Evolutionary conservation across 331 rosid genomes (phyloP), one percentile per base, ranked within the genome.

Genomic region (Prunus yedoensis): DNA sequence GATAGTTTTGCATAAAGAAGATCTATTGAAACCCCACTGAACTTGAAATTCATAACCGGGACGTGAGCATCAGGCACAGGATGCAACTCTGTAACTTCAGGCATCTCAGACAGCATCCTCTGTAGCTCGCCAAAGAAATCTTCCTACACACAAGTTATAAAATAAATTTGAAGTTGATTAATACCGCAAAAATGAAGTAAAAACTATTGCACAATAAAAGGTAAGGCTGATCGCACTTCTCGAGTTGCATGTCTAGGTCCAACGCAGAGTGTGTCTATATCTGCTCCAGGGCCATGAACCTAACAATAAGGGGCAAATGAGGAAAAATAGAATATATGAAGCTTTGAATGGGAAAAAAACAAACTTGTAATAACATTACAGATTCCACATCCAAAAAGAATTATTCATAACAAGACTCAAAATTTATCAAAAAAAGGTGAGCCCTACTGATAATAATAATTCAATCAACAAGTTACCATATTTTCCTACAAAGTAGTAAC

Each of bases 281-380:
- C 99, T 38, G 97, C 97, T 64, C 99, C 97, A 56, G 99, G 99
- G 76, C 97, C 96, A 84, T 95, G 97, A 74, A 95, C 99, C 99
- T 95, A 72, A 70, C 76, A 81, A 65, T 79, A 76, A 25, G 60
- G 20, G 71, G 53, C 46, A 50, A 71, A 43, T 18, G 15, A 21
- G 64, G 8, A 20, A 45, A 49, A 15, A 49, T 53, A 25, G 14
- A 68, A 68, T 38, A 18, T 16, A 25, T 43, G 16, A 75, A 23
- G 70, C 62, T 52, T 43, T 3, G 1, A 21, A 74, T 38, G 43
- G 68, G 43, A 77, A 59, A 79, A 14, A 79, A 14, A 64, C 58
- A 10, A 74, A 35, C 57, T n/a, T 53, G 17, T 51, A 20, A 30
- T 30, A n/a, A 62, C 47, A 27, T 25, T 49, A 69, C 73, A 23